These are phyloP conservation scores for Fusarium euwallaceae DNA, from an alignment of 2,329 filamentous ascomycete species.

Conservation along the genomic window DNA sequence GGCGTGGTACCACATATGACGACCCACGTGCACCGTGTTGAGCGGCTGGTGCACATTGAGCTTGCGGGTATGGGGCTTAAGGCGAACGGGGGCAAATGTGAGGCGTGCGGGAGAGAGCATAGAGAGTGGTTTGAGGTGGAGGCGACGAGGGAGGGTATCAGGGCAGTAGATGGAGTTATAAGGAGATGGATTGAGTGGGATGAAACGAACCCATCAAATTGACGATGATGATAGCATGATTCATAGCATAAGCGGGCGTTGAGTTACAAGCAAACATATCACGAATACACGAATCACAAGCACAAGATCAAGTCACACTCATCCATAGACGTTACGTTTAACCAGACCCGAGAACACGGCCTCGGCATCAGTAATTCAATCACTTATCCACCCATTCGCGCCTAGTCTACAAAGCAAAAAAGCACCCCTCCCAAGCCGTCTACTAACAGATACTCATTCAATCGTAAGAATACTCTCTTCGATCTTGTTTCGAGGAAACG, in stretches of 20 bases:
- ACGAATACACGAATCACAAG: slow-evolving; percentile 27
- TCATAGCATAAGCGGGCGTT: slow-evolving; percentile 23
- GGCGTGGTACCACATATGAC: slow-evolving; percentile 72
- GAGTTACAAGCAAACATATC: slow-evolving; percentile 11
- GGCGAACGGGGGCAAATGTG: slow-evolving; percentile 71
- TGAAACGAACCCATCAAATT: slow-evolving; percentile 57
- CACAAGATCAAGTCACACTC: slow-evolving; percentile 19
- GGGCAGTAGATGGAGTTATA: slow-evolving; percentile 76
- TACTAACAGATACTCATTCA: slow-evolving; percentile 42
- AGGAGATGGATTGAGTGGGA: slow-evolving; percentile 90
- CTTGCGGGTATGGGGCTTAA: slow-evolving; percentile 73
- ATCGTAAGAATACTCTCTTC: slow-evolving; percentile 39
- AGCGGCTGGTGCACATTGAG: slow-evolving; percentile 91
- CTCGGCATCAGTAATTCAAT: slow-evolving; percentile 28
- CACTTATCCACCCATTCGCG: slow-evolving; percentile 11
- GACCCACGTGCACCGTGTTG: slow-evolving; percentile 87
- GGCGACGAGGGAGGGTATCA: slow-evolving; percentile 77
- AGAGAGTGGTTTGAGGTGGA: slow-evolving; percentile 96
- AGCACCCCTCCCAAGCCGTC: slow-evolving; percentile 25
- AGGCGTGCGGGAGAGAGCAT: slow-evolving; percentile 85
- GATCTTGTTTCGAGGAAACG: slow-evolving; percentile 18
- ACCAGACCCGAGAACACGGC: slow-evolving; percentile 24
- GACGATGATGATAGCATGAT: slow-evolving; percentile 25
- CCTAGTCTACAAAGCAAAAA: slow-evolving; percentile 39
- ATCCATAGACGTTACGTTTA: slow-evolving; percentile 8